Conservation (phyloP, 1,139 yeast species). For the Candida smagusa region DNA sequence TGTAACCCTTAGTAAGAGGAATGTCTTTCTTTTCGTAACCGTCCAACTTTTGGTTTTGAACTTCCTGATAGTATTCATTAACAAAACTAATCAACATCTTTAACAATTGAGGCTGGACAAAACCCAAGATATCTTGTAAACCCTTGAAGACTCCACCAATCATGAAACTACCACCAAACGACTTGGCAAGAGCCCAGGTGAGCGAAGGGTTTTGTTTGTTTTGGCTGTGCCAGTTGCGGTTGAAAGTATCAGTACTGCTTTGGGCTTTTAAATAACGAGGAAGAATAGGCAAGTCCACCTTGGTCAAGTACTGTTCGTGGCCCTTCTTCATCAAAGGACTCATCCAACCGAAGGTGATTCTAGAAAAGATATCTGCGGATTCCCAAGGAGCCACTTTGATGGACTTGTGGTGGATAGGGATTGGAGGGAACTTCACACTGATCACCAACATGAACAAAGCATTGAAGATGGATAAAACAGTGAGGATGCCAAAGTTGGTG, state of each 20-base stretch:
- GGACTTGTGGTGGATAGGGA: constrained; percentile 21
- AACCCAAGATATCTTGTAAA: constrained; percentile 76
- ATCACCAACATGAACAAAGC: constrained; percentile 49
- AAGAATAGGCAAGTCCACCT: constrained; percentile 75
- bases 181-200: constrained; percentile 53
- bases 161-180: constrained; percentile 70
- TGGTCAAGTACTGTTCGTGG: constrained; percentile 66
- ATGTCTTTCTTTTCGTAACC: constrained; percentile 37
- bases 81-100: constrained; percentile 77
- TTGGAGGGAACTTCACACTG: constrained; percentile 50
- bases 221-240: constrained; percentile 54
- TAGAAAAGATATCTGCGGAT: constrained; percentile 75
- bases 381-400: constrained; percentile 58
- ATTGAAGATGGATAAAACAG: constrained; percentile 47
- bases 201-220: constrained; percentile 55
- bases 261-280: constrained; percentile 63
- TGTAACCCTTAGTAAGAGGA: constrained; percentile 76
- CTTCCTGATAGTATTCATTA: constrained; percentile 51
- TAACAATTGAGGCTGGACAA: constrained; percentile 85
- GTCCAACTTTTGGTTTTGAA: constrained; percentile 1
- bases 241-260: constrained; percentile 48
- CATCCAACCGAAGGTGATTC: constrained; percentile 89
- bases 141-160: constrained; percentile 78
- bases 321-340: constrained; percentile 86
- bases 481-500: constrained; percentile 38